Evolutionary conservation across 2,329 filamentous ascomycete species (phyloP).

Genomic region (Pochonia chlamydosporia): DNA sequence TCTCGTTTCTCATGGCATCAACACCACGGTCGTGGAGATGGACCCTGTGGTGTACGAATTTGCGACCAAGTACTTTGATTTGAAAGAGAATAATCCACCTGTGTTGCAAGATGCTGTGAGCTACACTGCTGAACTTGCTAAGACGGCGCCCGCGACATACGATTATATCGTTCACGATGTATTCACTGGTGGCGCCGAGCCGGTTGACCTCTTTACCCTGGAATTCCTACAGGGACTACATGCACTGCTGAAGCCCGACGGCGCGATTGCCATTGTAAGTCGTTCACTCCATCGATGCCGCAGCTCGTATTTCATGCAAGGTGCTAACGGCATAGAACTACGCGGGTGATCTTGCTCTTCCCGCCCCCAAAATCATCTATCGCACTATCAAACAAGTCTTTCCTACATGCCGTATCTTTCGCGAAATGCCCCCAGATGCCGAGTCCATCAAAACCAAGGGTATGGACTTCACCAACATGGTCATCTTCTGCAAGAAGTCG

Average conservation of each 20-base stretch:
- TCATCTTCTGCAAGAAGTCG: slow-evolving; percentile 82
- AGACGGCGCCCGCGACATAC: slow-evolving; percentile 47
- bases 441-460: slow-evolving; percentile 40
- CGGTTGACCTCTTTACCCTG: slow-evolving; percentile 77
- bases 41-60: slow-evolving; percentile 85
- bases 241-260: slow-evolving; percentile 66
- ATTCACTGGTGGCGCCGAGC: slow-evolving; percentile 93
- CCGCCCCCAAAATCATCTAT: slow-evolving; percentile 71
- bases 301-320: too few relatives aligned
- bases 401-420: slow-evolving; percentile 84
- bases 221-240: slow-evolving; percentile 73
- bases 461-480: slow-evolving; percentile 87
- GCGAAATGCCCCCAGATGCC: slow-evolving; percentile 59
- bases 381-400: slow-evolving; percentile 80
- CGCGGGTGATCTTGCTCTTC: slow-evolving; percentile 77
- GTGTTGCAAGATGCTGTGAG: slow-evolving; percentile 75
- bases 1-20: slow-evolving; percentile 78
- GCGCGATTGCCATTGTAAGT: slow-evolving; percentile 81
- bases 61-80: slow-evolving; percentile 74
- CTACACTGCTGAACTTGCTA: slow-evolving; percentile 50
- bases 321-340: slow-evolving; percentile 62
- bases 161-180: slow-evolving; percentile 98
- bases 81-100: slow-evolving; percentile 71
- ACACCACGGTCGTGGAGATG: slow-evolving; percentile 92
- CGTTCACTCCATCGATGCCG: not conserved